A percentile compares a stretch with the other conserved stretches of the same genome.
phyloP scores from a whole-genome alignment of 192 early-diverging fungal species.

The Borealophlyctis nickersoniae region DNA sequence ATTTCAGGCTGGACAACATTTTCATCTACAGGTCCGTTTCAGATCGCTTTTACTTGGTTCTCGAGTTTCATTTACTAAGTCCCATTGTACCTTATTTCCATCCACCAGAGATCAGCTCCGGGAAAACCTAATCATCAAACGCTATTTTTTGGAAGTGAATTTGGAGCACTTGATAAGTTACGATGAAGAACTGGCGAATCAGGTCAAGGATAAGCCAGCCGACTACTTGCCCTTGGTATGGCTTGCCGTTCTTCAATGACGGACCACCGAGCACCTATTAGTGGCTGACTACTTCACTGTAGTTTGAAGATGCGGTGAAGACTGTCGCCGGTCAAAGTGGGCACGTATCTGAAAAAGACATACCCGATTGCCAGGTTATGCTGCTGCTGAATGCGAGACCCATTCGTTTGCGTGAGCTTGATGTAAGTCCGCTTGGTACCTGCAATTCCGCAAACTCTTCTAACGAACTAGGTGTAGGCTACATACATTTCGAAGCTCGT shows the following conservation, averaged over 20 bases:
- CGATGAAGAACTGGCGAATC: conserved; percentile 80
- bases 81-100: too few species aligned
- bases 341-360: conserved; percentile 49
- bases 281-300: neutral
- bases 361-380: conserved; percentile 88
- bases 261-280: neutral
- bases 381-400: conserved; percentile 81
- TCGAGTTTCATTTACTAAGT: neutral
- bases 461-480: conserved; percentile 44
- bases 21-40: conserved; percentile 73
- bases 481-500: conserved; percentile 87
- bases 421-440: conserved; percentile 50
- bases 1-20: conserved; percentile 79
- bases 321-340: conserved; percentile 70
- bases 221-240: conserved; percentile 78
- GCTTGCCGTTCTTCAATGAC: conserved; percentile 6
- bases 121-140: conserved; percentile 74
- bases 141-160: conserved; percentile 81
- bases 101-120: conserved; percentile 79
- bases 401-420: conserved; percentile 84
- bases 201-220: conserved; percentile 72
- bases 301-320: conserved; percentile 89
- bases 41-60: conserved; percentile 6
- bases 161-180: conserved; percentile 79
- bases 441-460: neutral